Evolutionary conservation across 805 yeast genomes (phyloP), one percentile per base, ranked within the genome.

Genomic region (Candida xyloterini): DNA sequence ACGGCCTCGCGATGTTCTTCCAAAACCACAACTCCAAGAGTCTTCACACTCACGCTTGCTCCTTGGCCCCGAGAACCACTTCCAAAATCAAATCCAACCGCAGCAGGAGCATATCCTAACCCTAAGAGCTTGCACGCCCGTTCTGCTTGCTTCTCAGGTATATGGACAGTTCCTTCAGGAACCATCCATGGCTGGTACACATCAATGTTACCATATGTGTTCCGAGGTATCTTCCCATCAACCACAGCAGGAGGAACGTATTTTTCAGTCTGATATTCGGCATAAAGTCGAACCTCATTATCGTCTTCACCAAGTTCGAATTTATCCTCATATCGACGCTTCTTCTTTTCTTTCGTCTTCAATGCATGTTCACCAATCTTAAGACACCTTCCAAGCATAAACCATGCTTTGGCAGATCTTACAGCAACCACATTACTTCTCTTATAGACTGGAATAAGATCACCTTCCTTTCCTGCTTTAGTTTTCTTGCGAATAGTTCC

Each of bases 21-120:
- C 4, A 84, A 81, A 5, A 89, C 81, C 1, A 93, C 82, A 18
- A 88, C 74, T 2, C 98, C 98, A 4, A 80, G 78, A 29, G 79
- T 73, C 38, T 69, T 67, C 0, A 95, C 91, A 9, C 78, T 79
- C 0, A 84, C 79, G 2, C 56, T 49, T n/a, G 51, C 47, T n/a
- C 65, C 53, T 24, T 55, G 55, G 8, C 51, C 43, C 25, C 55
- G 53, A 4, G n/a, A 9, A 21, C 68, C 59, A 30, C 63, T 60
- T 21, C 70, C 73, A 62, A 85, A 93, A 40, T 87, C 93, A 63
- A 93, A 91, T 0, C 90, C 87, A 2, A 82, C 81, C 2, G 89
- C 90, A 0, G 97, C 98, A 33, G 78, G 81, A 0, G 95, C 97
- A 65, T 71, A 88, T 48, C 87, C 95, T 6, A 91, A 71, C 0